Percentiles rank a stretch among this genome's conserved stretches.
These are phyloP conservation scores for Medicago ruthenica DNA, from an alignment of 306 rosid species.

Conservation along the genomic window DNA sequence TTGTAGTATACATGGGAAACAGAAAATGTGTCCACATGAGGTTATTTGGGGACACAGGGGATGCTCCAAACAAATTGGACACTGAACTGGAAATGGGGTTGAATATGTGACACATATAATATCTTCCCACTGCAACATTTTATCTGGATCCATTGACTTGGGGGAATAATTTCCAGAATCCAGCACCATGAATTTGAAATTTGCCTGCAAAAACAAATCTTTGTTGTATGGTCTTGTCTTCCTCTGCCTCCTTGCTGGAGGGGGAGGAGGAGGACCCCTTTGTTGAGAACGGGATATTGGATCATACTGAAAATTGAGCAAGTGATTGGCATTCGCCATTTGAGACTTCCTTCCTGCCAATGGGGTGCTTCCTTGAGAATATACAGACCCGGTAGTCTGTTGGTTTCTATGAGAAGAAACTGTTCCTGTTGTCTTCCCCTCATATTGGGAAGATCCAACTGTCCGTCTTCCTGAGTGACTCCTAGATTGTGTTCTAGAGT, in stretches of 20 bases:
- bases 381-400: slow-evolving; percentile 46
- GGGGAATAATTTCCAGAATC: slow-evolving; percentile 73
- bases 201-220: slow-evolving; percentile 94
- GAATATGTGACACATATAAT: slow-evolving; percentile 81
- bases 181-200: slow-evolving; percentile 83
- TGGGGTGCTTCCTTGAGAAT: slow-evolving; percentile 60
- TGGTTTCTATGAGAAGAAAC: slow-evolving; percentile 53
- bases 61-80: slow-evolving; percentile 95
- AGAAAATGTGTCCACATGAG: slow-evolving; percentile 93
- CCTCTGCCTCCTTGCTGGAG: slow-evolving; percentile 72
- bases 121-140: slow-evolving; percentile 95
- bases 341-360: slow-evolving; percentile 73
- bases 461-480: slow-evolving; percentile 54
- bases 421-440: slow-evolving; percentile 50
- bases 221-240: slow-evolving; percentile 86
- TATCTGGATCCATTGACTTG: slow-evolving; percentile 87
- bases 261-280: slow-evolving; percentile 86
- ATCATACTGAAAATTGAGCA: slow-evolving; percentile 91
- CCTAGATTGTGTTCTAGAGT: slow-evolving; percentile 51
- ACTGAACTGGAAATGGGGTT: slow-evolving; percentile 75
- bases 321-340: slow-evolving; percentile 76
- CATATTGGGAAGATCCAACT: slow-evolving; percentile 54
- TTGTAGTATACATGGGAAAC: slow-evolving; percentile 91
- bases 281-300: slow-evolving; percentile 81
- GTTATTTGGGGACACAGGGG: slow-evolving; percentile 96